phyloP scores from a whole-genome alignment of 306 rosid genomes.

The Styphnolobium japonicum region DNA sequence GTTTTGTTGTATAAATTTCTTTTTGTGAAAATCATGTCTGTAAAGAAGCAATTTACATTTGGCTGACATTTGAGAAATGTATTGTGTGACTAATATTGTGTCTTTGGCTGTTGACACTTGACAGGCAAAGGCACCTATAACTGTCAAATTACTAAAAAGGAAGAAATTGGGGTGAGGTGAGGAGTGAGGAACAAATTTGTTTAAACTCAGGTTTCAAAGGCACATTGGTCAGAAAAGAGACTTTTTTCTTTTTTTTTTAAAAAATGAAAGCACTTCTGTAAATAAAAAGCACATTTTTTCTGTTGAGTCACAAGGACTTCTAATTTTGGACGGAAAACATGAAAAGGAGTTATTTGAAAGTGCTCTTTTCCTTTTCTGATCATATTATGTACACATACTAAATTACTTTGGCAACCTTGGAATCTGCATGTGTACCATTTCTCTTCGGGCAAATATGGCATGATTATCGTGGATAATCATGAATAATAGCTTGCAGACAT shows the following conservation, averaged over 20 bases:
- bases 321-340: neutral
- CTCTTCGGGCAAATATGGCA: neutral
- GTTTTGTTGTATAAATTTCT: no score
- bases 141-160: no score
- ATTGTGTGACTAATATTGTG: no score
- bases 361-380: neutral
- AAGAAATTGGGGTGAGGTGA: no score
- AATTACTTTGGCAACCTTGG: neutral
- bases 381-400: neutral
- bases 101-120: no score
- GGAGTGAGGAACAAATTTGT: no score
- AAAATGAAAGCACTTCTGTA: neutral
- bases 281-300: no score
- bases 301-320: neutral
- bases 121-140: no score
- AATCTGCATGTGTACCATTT: neutral
- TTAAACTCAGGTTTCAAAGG: neutral
- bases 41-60: no score
- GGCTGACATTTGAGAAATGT: no score
- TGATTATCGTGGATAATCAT: neutral
- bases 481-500: neutral
- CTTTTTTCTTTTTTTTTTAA: neutral
- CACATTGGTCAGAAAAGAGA: neutral
- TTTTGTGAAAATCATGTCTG: no score
- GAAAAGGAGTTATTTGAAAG: neutral